Evolutionary conservation across 2,329 filamentous ascomycete genomes (phyloP), one percentile per base, ranked within the genome.

Genomic region (Aureobasidium subglaciale): DNA sequence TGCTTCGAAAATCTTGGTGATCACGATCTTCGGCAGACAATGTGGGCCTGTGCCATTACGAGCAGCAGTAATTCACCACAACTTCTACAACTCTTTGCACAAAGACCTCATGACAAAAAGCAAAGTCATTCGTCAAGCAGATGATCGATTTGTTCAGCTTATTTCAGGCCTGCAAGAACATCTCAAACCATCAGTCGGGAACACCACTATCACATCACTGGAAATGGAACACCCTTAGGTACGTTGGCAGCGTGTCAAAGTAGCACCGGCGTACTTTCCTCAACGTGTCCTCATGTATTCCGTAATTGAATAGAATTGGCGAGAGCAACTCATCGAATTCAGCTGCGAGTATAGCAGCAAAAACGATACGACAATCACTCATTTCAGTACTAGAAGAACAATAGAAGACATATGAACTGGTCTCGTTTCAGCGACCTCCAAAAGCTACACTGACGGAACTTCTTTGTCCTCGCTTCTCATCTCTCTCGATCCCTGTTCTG

Each of bases 401-500:
- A n/a, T n/a, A n/a, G n/a, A n/a, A n/a, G n/a, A n/a, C n/a, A n/a
- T n/a, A n/a, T n/a, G n/a, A n/a, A n/a, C n/a, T n/a, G n/a, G n/a
- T n/a, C n/a, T n/a, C n/a, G n/a, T n/a, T n/a, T 40, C 16, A 40
- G 7, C 46, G 20, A 29, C 52, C 52, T 11, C 42, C 55, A 27
- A 49, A 48, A 20, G 34, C 57, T n/a, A 48, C 37, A 30, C 63
- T 71, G 29, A 68, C 64, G 45, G 69, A 63, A 60, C 65, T 71
- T 63, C 66, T 68, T 55, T 64, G 61, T 20, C 59, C 64, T 37
- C 60, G 62, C 52, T 63, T 60, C 13, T 59, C 58, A n/a, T 53
- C 67, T 65, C 50, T 65, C 63, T 49, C 58, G 41, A 54, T 60
- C 42, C 70, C 61, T 67, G 70, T 71, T 56, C 68, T 71, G 43